These are phyloP conservation scores for Fusarium sp. DNA, from an alignment of 2,329 filamentous ascomycete genomes.

Conservation along the genomic window DNA sequence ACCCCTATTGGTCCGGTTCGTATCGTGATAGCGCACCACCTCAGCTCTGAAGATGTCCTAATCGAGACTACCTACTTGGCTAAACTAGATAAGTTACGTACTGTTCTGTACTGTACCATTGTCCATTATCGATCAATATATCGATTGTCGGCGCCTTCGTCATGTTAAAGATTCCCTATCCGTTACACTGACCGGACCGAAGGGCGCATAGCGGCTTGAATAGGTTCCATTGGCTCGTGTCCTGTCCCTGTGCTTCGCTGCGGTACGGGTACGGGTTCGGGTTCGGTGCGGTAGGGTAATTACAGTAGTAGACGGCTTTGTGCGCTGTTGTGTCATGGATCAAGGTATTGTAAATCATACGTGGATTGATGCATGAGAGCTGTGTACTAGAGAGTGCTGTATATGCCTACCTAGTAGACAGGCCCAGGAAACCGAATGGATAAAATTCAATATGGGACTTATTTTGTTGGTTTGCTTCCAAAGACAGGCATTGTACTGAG, in stretches of 20 bases:
- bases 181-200: constrained; percentile 34
- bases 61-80: constrained; percentile 16
- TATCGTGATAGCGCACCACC: constrained; percentile 37
- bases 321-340: constrained; percentile 12
- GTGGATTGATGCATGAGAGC: constrained; percentile 3
- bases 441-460: constrained; percentile 1
- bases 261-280: background rate
- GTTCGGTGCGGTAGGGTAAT: constrained; percentile 5
- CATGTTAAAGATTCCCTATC: constrained; percentile 11
- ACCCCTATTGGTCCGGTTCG: constrained; percentile 11
- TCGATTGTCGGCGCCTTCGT: background rate
- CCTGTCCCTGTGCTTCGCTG: constrained; percentile 10
- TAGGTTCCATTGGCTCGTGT: constrained; percentile 6
- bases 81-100: background rate
- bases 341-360: constrained; percentile 6
- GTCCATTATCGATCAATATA: background rate
- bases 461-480: constrained; percentile 8
- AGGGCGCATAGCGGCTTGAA: constrained; percentile 17
- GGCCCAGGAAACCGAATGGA: constrained; percentile 7
- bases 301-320: constrained; percentile 16
- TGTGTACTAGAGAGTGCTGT: background rate
- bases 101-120: background rate
- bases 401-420: background rate
- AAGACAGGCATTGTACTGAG: constrained; percentile 9
- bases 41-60: constrained; percentile 36